A percentile compares a stretch with the other conserved stretches of the same genome.
Evolutionary conservation across 2,329 filamentous ascomycete genomes (phyloP).

Genomic region (Dactylellina cionopaga): DNA sequence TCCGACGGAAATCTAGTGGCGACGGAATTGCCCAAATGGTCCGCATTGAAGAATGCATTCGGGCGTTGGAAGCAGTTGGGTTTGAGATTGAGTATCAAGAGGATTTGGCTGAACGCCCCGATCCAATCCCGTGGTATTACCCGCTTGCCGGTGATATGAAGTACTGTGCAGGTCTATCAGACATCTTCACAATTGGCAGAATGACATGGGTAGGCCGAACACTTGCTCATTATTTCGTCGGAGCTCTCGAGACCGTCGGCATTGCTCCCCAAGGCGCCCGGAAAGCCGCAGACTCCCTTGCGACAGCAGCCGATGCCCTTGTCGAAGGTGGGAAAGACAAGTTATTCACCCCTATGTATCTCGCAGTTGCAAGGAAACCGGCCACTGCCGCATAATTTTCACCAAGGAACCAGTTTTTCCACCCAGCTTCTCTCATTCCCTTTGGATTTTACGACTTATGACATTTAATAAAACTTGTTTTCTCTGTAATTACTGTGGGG

Average conservation of each 20-base stretch:
- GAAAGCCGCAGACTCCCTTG: conserved; percentile 93
- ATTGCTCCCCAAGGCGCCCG: conserved; percentile 84
- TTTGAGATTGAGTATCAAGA: conserved; percentile 86
- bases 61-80: conserved; percentile 85
- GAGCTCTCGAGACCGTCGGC: conserved; percentile 76
- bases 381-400: background rate
- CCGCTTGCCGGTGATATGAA: conserved; percentile 84
- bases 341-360: conserved; percentile 98
- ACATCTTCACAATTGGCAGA: conserved; percentile 82
- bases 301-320: conserved; percentile 80
- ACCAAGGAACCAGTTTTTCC: conserved; percentile 14
- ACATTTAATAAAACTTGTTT: conserved; percentile 10
- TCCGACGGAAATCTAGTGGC: conserved; percentile 63
- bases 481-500: background rate
- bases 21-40: conserved; percentile 99
- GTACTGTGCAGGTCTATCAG: conserved; percentile 81
- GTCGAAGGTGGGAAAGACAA: conserved; percentile 84
- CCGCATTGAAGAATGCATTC: conserved; percentile 79
- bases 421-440: background rate
- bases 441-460: conserved; percentile 10
- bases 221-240: conserved; percentile 79
- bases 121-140: conserved; percentile 91
- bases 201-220: conserved; percentile 88
- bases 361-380: conserved; percentile 94
- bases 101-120: conserved; percentile 81